A percentile compares a stretch with the other conserved stretches of the same genome.
These are phyloP conservation scores for Asterophora lycoperdoides DNA, from an alignment of 768 basidiomycete species.

Conservation along the genomic window DNA sequence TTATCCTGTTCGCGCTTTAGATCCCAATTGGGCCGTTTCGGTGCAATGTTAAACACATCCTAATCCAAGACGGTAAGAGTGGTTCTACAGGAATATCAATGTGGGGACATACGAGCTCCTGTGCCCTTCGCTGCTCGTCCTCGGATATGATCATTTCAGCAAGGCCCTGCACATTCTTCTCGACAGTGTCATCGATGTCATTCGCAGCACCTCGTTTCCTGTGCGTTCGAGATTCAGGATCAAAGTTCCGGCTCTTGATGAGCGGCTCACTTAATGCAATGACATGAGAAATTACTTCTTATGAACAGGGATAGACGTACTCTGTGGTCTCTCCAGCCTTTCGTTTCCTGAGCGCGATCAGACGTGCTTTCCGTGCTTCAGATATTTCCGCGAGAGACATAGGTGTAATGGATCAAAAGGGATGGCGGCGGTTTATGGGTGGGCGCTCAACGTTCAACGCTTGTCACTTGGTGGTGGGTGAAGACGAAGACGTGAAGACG, in stretches of 20 bases:
- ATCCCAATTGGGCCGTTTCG: constrained; percentile 96
- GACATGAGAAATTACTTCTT: not conserved
- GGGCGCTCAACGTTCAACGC: no score
- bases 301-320: constrained; percentile 27
- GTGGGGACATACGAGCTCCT: constrained; percentile 70
- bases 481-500: not conserved
- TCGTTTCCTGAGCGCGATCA: constrained; percentile 69
- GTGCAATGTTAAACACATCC: constrained; percentile 97
- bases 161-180: constrained; percentile 77
- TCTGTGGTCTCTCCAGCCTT: constrained; percentile 54
- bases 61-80: constrained; percentile 25
- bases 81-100: not conserved
- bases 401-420: not conserved
- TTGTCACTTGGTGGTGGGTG: no score
- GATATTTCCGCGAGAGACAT: constrained; percentile 72
- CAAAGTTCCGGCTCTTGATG: constrained; percentile 79
- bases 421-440: no score
- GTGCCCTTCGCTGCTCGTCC: constrained; percentile 78
- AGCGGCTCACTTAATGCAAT: constrained; percentile 38
- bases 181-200: constrained; percentile 80
- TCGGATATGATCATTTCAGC: constrained; percentile 82
- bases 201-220: constrained; percentile 57
- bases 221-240: constrained; percentile 79
- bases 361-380: constrained; percentile 76
- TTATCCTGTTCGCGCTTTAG: constrained; percentile 91